Evolutionary conservation across 2,329 filamentous ascomycete species (phyloP).

Genomic region (Aspergillus sp.): DNA sequence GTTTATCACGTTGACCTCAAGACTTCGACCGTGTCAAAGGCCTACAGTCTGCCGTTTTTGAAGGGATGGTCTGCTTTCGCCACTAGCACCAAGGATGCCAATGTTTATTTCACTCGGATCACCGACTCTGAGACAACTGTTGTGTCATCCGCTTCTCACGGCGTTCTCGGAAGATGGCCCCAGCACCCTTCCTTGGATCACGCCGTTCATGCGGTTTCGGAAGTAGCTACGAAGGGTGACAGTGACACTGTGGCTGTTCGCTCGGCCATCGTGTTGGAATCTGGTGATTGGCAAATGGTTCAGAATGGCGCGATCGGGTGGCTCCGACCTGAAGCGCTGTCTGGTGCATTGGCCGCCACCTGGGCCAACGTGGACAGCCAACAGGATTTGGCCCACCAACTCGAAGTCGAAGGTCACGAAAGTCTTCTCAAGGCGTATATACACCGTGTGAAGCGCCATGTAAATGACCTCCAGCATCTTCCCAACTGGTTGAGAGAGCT

Average conservation of each 20-base stretch:
- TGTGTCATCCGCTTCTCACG: slow-evolving; percentile 73
- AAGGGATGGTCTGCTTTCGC: slow-evolving; percentile 73
- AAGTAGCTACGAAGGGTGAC: slow-evolving; percentile 73
- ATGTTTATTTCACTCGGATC: slow-evolving; percentile 85
- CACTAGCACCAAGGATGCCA: slow-evolving; percentile 72
- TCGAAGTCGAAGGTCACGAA: slow-evolving; percentile 83
- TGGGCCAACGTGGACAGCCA: slow-evolving; percentile 76
- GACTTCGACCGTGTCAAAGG: slow-evolving; percentile 67
- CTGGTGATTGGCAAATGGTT: slow-evolving; percentile 77
- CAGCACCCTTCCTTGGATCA: slow-evolving; percentile 50
- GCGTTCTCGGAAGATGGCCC: slow-evolving; percentile 73
- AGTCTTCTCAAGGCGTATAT: slow-evolving; percentile 80
- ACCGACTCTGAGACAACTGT: slow-evolving; percentile 72
- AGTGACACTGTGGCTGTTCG: slow-evolving; percentile 73
- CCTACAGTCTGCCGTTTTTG: slow-evolving; percentile 74
- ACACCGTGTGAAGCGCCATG: slow-evolving; percentile 79
- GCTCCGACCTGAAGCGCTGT: slow-evolving; percentile 78
- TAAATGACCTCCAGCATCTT: slow-evolving; percentile 70
- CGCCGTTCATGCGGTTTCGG: slow-evolving; percentile 71
- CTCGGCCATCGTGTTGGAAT: slow-evolving; percentile 65
- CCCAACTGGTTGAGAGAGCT: slow-evolving; percentile 71
- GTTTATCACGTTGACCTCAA: slow-evolving; percentile 81
- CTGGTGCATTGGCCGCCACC: slow-evolving; percentile 73
- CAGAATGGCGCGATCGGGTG: slow-evolving; percentile 80
- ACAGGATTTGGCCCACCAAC: slow-evolving; percentile 73